Conservation (phyloP, 148 eudicot genomes). For the Pharnaceum exiguum region DNA sequence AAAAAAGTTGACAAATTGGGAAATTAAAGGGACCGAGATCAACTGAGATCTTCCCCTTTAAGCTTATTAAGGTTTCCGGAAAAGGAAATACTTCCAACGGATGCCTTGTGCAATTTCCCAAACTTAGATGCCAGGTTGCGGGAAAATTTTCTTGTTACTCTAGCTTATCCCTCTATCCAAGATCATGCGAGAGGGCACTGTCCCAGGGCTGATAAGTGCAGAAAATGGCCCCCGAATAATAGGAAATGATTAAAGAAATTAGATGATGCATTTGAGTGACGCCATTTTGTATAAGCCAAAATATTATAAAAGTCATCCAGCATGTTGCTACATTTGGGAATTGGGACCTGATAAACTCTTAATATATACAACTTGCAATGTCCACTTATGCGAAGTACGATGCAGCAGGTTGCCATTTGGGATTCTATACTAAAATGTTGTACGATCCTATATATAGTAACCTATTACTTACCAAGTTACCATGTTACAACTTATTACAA, state of each 20-base stretch:
- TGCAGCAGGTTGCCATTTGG: no score
- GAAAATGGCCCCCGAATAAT: not conserved
- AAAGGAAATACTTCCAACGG: not conserved
- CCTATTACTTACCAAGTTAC: no score
- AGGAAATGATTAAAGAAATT: conserved; percentile 5
- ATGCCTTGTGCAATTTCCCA: not conserved
- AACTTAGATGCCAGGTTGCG: not conserved
- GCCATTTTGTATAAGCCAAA: no score
- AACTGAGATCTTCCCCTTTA: conserved; percentile 13
- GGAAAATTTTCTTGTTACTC: not conserved
- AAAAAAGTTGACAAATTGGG: not conserved
- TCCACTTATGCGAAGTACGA: no score
- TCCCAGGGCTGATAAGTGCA: not conserved
- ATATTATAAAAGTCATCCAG: no score
- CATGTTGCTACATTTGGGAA: not conserved
- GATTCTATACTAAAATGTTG: no score
- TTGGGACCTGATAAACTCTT: not conserved
- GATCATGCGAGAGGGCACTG: not conserved
- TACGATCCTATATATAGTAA: no score
- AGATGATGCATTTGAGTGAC: not conserved
- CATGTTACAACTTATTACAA: no score
- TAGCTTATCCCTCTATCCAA: not conserved
- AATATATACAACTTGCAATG: conserved; percentile 7
- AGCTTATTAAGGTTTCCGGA: conserved; percentile 20
- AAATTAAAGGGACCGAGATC: not conserved